These are phyloP conservation scores for Phlebiopsis flavidoalba DNA, from an alignment of 768 basidiomycete genomes.

Conservation along the genomic window DNA sequence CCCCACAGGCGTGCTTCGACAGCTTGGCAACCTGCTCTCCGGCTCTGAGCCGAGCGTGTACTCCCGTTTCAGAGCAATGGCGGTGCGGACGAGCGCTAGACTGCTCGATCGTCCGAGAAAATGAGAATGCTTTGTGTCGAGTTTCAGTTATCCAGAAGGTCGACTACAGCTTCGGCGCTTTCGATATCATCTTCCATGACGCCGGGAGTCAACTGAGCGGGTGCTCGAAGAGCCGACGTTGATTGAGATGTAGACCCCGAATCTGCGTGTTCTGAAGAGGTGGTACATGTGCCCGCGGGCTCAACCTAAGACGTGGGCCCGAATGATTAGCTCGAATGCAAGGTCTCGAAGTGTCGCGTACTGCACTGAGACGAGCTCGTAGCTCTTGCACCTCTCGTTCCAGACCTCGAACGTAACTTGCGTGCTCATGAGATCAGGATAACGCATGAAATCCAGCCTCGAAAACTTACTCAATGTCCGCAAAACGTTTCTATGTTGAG, in stretches of 20 bases:
- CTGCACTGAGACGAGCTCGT: neutral
- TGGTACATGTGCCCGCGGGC: neutral
- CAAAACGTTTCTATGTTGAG: neutral
- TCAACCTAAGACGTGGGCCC: neutral
- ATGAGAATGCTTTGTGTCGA: constrained; percentile 23
- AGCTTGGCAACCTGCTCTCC: neutral
- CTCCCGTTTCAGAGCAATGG: constrained; percentile 37
- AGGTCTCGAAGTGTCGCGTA: neutral
- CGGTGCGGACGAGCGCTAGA: constrained; percentile 35
- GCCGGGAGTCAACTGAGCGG: neutral
- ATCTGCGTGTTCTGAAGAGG: neutral
- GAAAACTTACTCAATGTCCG: neutral
- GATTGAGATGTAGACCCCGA: neutral
- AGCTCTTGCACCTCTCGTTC: neutral
- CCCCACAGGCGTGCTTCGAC: too few relatives aligned
- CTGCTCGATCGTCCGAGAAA: constrained; percentile 42
- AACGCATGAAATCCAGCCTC: too few relatives aligned
- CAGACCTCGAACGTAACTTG: neutral
- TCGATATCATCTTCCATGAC: neutral
- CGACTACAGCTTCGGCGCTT: neutral
- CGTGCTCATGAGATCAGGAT: too few relatives aligned
- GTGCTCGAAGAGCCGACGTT: neutral
- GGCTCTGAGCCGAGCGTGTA: constrained; percentile 16
- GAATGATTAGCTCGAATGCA: neutral
- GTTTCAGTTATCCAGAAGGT: constrained; percentile 23